Evolutionary conservation across 371 early-diverging fungal genomes (phyloP).

Genomic region (Actinomucor elegans): DNA sequence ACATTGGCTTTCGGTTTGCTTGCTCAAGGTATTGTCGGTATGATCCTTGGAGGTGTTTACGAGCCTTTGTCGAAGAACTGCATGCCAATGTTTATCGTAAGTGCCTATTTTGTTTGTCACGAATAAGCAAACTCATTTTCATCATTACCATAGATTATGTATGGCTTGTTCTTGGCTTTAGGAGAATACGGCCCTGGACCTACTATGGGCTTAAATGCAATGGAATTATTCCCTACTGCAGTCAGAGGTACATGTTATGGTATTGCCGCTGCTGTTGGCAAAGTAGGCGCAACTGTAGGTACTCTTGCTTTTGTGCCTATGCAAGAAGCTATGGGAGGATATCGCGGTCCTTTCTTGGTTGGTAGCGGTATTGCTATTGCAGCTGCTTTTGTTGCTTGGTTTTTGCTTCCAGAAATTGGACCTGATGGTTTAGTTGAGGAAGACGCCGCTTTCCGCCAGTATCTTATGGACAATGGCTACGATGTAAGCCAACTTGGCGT

Average conservation of each 20-base stretch:
- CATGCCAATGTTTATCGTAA: slow-evolving; percentile 62
- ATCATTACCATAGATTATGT: slow-evolving; percentile 52
- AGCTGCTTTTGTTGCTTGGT: slow-evolving; percentile 32
- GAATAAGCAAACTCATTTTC: too few species aligned
- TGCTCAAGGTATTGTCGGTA: slow-evolving; percentile 54
- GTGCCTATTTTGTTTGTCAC: not conserved
- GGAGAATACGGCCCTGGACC: slow-evolving; percentile 58
- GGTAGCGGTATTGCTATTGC: slow-evolving; percentile 39
- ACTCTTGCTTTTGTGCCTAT: slow-evolving; percentile 43
- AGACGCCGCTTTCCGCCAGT: slow-evolving; percentile 53
- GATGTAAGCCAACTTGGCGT: slow-evolving; percentile 47
- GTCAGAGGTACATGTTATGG: slow-evolving; percentile 66
- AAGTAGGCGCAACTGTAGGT: slow-evolving; percentile 55
- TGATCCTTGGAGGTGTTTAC: slow-evolving; percentile 59
- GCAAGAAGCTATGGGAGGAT: slow-evolving; percentile 36
- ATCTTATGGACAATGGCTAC: slow-evolving; percentile 52
- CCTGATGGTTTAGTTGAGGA: slow-evolving; percentile 50
- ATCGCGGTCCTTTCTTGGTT: slow-evolving; percentile 41
- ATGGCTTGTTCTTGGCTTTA: slow-evolving; percentile 58
- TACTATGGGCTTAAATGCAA: slow-evolving; percentile 55
- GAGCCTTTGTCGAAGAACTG: slow-evolving; percentile 44
- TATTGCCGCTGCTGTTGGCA: slow-evolving; percentile 59
- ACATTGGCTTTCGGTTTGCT: slow-evolving; percentile 60
- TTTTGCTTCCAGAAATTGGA: slow-evolving; percentile 33
- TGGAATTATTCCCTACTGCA: slow-evolving; percentile 60